Conservation (phyloP, 2,329 filamentous ascomycete species). For the Kalmusia sp. region DNA sequence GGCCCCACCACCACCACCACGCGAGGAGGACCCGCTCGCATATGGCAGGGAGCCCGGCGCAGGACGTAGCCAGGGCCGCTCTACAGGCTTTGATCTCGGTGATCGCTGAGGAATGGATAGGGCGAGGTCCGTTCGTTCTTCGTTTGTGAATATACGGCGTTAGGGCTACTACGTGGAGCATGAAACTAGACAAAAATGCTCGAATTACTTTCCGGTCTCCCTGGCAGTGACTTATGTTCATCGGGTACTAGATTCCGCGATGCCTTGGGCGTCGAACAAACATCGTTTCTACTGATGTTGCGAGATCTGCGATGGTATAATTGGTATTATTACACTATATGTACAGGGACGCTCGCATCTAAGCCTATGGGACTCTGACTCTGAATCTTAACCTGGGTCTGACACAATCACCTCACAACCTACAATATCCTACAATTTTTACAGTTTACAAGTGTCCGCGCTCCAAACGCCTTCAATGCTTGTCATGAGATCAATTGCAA, state of each 20-base stretch:
- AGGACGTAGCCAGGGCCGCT: constrained; percentile 23
- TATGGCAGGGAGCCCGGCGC: constrained; percentile 37
- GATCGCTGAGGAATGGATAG: constrained; percentile 29
- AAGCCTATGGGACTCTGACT: not conserved
- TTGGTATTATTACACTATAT: constrained; percentile 12
- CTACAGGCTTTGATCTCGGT: constrained; percentile 41
- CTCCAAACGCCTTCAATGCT: not conserved
- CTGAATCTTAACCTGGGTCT: not conserved
- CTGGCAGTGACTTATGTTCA: not conserved
- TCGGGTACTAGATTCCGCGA: not conserved
- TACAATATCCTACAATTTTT: not conserved
- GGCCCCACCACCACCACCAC: constrained; percentile 18
- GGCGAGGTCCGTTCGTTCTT: not conserved
- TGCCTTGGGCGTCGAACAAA: not conserved
- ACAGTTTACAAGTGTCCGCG: not conserved
- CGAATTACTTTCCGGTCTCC: not conserved
- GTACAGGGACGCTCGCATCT: not conserved
- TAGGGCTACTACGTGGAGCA: constrained; percentile 2
- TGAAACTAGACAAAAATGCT: constrained; percentile 18
- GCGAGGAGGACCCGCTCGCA: constrained; percentile 40
- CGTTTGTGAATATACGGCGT: constrained; percentile 8
- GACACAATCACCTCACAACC: not conserved
- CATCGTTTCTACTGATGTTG: not conserved
- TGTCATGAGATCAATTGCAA: constrained; percentile 1
- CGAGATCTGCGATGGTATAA: not conserved